Evolutionary conservation across 2,329 filamentous ascomycete genomes (phyloP), one percentile per base, ranked within the genome.

Genomic region (Sarocladiaceae sp.): DNA sequence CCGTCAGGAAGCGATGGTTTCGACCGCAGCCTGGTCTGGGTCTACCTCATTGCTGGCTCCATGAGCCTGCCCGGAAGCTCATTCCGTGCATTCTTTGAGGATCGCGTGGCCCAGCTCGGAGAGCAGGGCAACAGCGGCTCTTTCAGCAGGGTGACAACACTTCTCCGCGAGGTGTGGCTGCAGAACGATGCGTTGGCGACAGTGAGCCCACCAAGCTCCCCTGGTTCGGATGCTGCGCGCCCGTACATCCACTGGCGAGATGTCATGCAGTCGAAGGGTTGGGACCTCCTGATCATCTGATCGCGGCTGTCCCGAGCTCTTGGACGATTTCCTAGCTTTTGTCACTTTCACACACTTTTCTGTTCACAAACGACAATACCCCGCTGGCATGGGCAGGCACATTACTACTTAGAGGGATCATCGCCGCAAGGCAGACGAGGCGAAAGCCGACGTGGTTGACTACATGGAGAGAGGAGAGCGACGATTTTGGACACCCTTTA

Each of bases 201-300:
- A 26, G 58, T 53, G 11, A 62, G 60, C 58, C 58, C 59, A 35
- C 62, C 63, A 16, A 58, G 62, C 16, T 63, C 64, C 31, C 55
- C 58, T 23, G 56, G 55, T 33, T 62, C 62, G 24, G 63, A 66
- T 46, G 61, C 60, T 47, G 58, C 62, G 55, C 64, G 68, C 65
- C 82, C 80, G 60, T 83, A 84, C 69, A 79, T 95, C 66, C 89
- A 90, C 81, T 97, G 91, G 91, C 78, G 91, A 69, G 87, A 95
- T 68, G 80, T 91, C 61, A 95, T 96, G 89, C 80, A 80, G 68
- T 80, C 83, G 69, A 93, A 91, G 70, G 81, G 81, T 55, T 95
- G 88, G 90, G 88, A 95, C 63, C 93, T 88, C 69, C 74, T 96
- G 64, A 78, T 96, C 64, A 90, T 96, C 67, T 95, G 69, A 70